Percentiles rank a stretch among this genome's conserved stretches.
These are phyloP conservation scores for Thermomyces lanuginosus DNA, from an alignment of 2,329 filamentous ascomycete genomes.

Conservation along the genomic window DNA sequence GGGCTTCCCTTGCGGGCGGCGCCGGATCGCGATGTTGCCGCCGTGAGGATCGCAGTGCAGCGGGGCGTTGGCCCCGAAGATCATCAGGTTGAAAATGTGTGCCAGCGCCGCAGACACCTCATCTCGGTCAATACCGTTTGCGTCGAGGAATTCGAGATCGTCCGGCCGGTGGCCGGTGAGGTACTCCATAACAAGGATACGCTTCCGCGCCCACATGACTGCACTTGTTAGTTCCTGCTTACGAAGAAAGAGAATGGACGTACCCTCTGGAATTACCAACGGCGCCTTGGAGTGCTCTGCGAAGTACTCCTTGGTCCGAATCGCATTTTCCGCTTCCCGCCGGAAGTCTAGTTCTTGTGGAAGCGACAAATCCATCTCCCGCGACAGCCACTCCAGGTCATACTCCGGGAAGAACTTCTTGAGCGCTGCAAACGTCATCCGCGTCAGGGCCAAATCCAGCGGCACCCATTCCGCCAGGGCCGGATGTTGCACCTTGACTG, in stretches of 20 bases:
- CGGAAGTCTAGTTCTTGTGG: conserved; percentile 85
- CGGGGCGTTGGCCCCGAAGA: conserved; percentile 76
- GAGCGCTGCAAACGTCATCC: conserved; percentile 74
- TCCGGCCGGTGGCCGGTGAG: conserved; percentile 75
- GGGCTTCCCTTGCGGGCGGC: conserved; percentile 40
- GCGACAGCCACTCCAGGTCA: conserved; percentile 86
- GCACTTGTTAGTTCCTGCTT: not conserved
- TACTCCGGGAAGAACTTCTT: conserved; percentile 95
- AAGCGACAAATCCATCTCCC: conserved; percentile 80
- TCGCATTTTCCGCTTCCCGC: conserved; percentile 71
- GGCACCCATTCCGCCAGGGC: conserved; percentile 75
- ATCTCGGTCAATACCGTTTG: conserved; percentile 76
- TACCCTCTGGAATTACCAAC: conserved; percentile 61
- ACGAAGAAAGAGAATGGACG: not conserved
- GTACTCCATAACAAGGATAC: conserved; percentile 91
- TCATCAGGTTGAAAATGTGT: conserved; percentile 98
- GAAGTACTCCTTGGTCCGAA: conserved; percentile 66
- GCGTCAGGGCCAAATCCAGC: conserved; percentile 70
- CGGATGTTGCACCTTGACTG: conserved; percentile 94
- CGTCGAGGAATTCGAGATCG: conserved; percentile 73
- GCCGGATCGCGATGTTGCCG: conserved; percentile 81
- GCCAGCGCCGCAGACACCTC: conserved; percentile 86
- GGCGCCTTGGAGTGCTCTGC: conserved; percentile 56
- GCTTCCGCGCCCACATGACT: conserved; percentile 74
- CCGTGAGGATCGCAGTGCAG: conserved; percentile 95